These are phyloP conservation scores for Colletotrichum phormii DNA, from an alignment of 2,329 filamentous ascomycete species.

Conservation along the genomic window DNA sequence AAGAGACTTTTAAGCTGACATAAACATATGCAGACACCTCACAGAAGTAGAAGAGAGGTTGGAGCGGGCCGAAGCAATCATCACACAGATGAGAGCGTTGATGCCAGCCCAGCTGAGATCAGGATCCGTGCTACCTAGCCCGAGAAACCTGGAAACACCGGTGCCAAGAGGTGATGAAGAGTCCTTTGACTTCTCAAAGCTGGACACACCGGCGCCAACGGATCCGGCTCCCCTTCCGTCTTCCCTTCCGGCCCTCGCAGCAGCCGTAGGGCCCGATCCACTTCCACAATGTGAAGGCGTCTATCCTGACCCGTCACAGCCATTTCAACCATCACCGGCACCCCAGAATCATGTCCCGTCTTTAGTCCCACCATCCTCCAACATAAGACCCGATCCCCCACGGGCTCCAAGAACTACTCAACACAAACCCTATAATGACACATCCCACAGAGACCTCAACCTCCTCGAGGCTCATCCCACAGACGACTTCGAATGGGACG, in stretches of 20 bases:
- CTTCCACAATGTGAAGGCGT: not conserved
- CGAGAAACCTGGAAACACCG: not conserved
- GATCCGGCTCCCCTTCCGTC: not conserved
- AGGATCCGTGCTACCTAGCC: not conserved
- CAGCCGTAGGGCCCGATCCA: not conserved
- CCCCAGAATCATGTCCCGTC: not conserved
- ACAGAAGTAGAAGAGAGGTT: conserved; percentile 57
- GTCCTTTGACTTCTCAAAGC: conserved; percentile 16
- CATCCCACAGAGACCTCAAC: conserved; percentile 17
- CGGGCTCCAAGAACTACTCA: not conserved
- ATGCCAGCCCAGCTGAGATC: conserved; percentile 42
- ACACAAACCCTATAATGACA: not conserved
- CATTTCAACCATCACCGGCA: not conserved
- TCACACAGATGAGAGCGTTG: conserved; percentile 45
- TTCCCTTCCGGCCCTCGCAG: not conserved
- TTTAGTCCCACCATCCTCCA: not conserved
- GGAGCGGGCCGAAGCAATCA: conserved; percentile 47
- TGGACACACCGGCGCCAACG: not conserved
- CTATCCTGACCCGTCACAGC: not conserved
- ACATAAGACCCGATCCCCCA: not conserved
- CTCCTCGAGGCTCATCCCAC: conserved; percentile 47
- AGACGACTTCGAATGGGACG: conserved; percentile 52
- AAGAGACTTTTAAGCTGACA: not conserved
- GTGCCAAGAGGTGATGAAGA: not conserved
- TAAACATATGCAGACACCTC: conserved; percentile 46